Conservation (phyloP, 345 rosid genomes). For the Gossypium bickii region DNA sequence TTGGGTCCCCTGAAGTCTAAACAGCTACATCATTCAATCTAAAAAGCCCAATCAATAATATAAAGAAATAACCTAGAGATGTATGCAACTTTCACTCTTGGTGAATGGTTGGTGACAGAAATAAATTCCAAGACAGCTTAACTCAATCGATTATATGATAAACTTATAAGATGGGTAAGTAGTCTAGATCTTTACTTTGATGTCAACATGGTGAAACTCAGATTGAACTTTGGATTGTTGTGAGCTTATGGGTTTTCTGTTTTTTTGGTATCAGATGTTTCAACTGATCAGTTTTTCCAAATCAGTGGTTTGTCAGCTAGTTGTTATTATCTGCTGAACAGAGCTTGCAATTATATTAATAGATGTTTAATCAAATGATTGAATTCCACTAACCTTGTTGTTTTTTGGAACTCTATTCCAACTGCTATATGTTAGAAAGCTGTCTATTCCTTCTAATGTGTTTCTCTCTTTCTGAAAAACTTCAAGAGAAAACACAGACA, state of each 20-base stretch:
- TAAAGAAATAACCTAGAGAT: neutral
- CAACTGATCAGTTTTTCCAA: neutral
- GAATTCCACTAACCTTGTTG: neutral
- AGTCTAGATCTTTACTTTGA: neutral
- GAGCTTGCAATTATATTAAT: neutral
- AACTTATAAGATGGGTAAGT: neutral
- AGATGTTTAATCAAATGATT: conserved; percentile 12
- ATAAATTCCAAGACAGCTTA: neutral
- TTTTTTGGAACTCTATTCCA: neutral
- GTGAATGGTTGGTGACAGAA: neutral
- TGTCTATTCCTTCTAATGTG: neutral
- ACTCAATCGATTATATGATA: too few species aligned
- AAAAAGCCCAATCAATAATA: neutral
- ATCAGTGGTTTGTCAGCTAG: conserved; percentile 2
- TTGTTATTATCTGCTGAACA: neutral
- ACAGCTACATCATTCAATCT: neutral
- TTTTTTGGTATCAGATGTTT: neutral
- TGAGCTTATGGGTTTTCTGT: neutral
- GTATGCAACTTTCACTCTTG: neutral
- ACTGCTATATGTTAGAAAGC: neutral
- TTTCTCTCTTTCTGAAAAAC: neutral
- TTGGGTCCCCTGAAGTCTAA: neutral
- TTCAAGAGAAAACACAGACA: neutral
- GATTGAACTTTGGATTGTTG: neutral
- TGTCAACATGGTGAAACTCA: neutral